phyloP scores from a whole-genome alignment of 2,329 filamentous ascomycete species.

The Fusarium ambrosium region DNA sequence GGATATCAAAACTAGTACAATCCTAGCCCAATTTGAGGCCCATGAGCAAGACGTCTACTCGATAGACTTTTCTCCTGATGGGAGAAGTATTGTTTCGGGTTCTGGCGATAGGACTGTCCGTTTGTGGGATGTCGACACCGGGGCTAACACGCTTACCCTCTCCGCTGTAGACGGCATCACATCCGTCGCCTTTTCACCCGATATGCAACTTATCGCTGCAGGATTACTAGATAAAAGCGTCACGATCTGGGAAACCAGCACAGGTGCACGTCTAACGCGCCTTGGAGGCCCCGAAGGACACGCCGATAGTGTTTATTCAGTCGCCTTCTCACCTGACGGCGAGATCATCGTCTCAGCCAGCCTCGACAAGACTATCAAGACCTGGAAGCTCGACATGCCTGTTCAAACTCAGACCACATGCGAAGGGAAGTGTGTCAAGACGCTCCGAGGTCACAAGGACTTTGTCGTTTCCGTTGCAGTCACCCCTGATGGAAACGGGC shows the following conservation, averaged over 20 bases:
- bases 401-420: neutral
- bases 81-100: neutral
- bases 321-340: neutral
- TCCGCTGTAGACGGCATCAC: rapidly evolving
- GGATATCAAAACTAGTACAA: neutral
- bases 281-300: neutral
- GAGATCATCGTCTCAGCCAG: neutral
- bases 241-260: neutral
- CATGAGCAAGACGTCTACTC: rapidly evolving
- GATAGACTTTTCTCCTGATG: neutral
- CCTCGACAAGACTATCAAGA: neutral
- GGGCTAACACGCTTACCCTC: neutral
- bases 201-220: neutral
- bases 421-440: neutral
- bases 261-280: neutral
- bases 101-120: neutral
- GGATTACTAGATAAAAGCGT: rapidly evolving
- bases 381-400: neutral
- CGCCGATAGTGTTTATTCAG: neutral
- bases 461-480: rapidly evolving
- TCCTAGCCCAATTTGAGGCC: neutral
- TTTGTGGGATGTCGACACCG: neutral
- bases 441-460: neutral
- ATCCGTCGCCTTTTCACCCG: neutral
- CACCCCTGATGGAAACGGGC: neutral